Conservation (phyloP, 2,329 filamentous ascomycete species). For the Monilinia aucupariae region DNA sequence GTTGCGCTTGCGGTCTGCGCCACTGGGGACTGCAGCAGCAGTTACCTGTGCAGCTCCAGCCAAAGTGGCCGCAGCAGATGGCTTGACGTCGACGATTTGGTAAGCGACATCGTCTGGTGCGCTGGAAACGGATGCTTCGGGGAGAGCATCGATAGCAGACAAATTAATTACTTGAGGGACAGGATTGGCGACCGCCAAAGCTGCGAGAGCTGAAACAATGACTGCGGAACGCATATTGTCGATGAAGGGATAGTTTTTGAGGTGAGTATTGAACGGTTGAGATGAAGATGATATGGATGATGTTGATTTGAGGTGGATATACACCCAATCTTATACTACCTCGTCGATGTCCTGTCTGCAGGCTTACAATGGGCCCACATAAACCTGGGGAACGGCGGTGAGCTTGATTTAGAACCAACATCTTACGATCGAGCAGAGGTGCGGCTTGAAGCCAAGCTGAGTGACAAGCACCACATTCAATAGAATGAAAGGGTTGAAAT, state of each 20-base stretch:
- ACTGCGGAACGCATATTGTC: slow-evolving; percentile 24
- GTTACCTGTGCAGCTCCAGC: not conserved
- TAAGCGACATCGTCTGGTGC: slow-evolving; percentile 28
- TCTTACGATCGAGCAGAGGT: not conserved
- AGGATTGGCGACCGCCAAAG: slow-evolving; percentile 26
- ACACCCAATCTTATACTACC: slow-evolving; percentile 5
- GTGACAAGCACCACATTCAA: slow-evolving; percentile 8
- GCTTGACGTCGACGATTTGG: not conserved
- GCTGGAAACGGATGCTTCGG: slow-evolving; percentile 32
- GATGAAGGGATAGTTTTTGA: not conserved
- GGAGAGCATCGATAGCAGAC: slow-evolving; percentile 33
- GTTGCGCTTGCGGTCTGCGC: not conserved
- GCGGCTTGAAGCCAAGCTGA: not conserved
- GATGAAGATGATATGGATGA: not conserved
- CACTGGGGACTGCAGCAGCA: not conserved
- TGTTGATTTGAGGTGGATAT: not conserved
- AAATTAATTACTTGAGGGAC: slow-evolving; percentile 37
- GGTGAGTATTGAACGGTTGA: not conserved
- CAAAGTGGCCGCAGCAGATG: not conserved
- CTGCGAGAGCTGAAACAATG: slow-evolving; percentile 24
- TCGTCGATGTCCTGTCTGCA: not conserved
- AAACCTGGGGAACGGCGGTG: not conserved
- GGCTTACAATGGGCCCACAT: not conserved
- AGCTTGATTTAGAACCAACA: not conserved
- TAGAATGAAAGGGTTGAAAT: not conserved